Evolutionary conservation across 805 yeast species (phyloP).

Genomic region (Starmera caribaea): DNA sequence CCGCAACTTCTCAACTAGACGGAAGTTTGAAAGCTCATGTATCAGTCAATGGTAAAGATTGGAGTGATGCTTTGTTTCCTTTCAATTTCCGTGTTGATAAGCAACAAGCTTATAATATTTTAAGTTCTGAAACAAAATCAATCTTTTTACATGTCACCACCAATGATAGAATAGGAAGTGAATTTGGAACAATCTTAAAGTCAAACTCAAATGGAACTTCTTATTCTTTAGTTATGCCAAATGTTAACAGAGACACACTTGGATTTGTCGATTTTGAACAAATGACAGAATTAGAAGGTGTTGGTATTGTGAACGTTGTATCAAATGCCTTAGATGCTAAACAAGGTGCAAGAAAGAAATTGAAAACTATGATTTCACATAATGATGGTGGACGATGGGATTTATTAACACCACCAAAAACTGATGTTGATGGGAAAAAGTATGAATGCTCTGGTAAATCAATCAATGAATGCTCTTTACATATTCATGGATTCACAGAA

Average conservation of each 20-base stretch:
- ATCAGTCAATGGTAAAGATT: constrained; percentile 66
- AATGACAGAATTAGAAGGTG: constrained; percentile 77
- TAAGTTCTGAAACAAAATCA: constrained; percentile 63
- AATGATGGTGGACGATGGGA: constrained; percentile 92
- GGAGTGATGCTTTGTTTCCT: constrained; percentile 78
- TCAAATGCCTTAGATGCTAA: constrained; percentile 38
- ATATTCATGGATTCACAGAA: constrained; percentile 87
- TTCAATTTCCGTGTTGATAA: constrained; percentile 45
- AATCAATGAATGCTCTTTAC: constrained; percentile 61
- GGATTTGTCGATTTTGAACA: constrained; percentile 91
- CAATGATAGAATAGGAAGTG: constrained; percentile 34
- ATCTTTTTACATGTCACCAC: constrained; percentile 81
- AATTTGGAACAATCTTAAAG: constrained; percentile 74
- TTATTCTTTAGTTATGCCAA: constrained; percentile 55
- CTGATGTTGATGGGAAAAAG: constrained; percentile 49
- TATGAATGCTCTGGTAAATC: constrained; percentile 43
- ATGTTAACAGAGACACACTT: constrained; percentile 60
- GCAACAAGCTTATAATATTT: constrained; percentile 68
- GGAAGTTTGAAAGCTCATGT: constrained; percentile 57
- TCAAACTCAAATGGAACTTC: constrained; percentile 90
- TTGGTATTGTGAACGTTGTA: constrained; percentile 65
- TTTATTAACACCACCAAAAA: constrained; percentile 56
- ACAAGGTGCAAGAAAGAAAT: constrained; percentile 38
- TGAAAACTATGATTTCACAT: constrained; percentile 69
- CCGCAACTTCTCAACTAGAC: constrained; percentile 48